Evolutionary conservation across 2,329 filamentous ascomycete species (phyloP).

Genomic region (Ceratocystis variospora): DNA sequence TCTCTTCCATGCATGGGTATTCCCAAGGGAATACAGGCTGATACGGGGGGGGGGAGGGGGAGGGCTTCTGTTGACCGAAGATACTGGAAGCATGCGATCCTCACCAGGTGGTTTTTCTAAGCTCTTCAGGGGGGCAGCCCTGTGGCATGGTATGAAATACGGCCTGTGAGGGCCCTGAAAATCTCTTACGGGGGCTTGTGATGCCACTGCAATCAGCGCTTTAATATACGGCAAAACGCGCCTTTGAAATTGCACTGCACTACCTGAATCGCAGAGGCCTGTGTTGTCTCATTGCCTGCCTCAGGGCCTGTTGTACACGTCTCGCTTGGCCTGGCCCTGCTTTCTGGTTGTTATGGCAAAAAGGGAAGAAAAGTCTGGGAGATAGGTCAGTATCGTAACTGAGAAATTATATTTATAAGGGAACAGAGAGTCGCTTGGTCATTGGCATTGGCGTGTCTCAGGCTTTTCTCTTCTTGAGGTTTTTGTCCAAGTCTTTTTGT

Average conservation of each 20-base stretch:
- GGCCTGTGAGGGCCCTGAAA: background rate
- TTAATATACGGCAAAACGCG: background rate
- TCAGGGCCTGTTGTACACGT: background rate
- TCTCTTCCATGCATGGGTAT: background rate
- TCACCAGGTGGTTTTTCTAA: background rate
- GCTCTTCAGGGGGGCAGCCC: background rate
- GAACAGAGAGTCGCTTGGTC: background rate
- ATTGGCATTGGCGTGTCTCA: background rate
- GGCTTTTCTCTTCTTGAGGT: background rate
- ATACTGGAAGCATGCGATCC: background rate
- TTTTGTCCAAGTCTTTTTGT: background rate
- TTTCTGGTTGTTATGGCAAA: background rate
- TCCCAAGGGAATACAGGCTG: too few relatives aligned
- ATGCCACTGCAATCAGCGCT: conserved; percentile 1
- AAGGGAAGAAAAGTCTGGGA: too few relatives aligned
- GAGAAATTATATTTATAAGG: background rate
- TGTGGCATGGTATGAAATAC: background rate
- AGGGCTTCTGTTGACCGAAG: background rate
- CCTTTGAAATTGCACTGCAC: background rate
- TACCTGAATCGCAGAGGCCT: background rate
- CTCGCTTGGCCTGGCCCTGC: too few relatives aligned
- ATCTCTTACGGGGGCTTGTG: background rate
- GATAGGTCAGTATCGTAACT: background rate
- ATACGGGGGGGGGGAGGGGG: too few relatives aligned
- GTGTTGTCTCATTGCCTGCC: background rate